phyloP scores from a whole-genome alignment of 768 basidiomycete genomes.

The Kwoniella botswanensis region DNA sequence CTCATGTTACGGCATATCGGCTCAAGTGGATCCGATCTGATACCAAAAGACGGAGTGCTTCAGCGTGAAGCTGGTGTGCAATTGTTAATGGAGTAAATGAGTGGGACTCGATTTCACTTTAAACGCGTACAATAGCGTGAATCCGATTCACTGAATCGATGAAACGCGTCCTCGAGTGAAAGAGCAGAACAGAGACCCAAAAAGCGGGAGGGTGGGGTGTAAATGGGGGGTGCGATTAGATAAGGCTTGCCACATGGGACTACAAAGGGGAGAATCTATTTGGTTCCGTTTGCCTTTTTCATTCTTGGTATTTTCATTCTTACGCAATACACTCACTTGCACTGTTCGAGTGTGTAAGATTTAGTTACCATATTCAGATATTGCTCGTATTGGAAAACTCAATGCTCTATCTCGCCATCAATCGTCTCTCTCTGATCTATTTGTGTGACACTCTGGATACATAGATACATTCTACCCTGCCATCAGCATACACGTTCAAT shows the following conservation, averaged over 20 bases:
- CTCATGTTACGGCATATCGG: too few relatives aligned
- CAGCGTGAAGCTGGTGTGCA: too few relatives aligned
- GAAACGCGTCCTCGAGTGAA: slow-evolving; percentile 5
- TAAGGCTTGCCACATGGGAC: not conserved
- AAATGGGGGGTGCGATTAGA: not conserved
- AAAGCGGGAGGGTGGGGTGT: not conserved
- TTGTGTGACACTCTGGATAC: too few relatives aligned
- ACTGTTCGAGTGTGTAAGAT: too few relatives aligned
- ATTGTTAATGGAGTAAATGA: not conserved
- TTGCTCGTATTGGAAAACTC: not conserved
- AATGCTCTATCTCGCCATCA: not conserved
- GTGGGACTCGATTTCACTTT: not conserved
- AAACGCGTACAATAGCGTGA: not conserved
- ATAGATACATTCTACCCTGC: not conserved
- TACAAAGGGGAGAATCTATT: not conserved
- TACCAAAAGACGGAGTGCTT: slow-evolving; percentile 1
- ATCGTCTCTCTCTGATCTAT: too few relatives aligned
- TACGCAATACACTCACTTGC: not conserved
- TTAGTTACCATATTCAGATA: not conserved
- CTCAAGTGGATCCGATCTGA: not conserved
- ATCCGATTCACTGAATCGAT: not conserved
- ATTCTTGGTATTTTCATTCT: not conserved
- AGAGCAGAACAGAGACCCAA: not conserved
- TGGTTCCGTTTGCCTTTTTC: not conserved
- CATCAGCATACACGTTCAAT: not conserved